Percentiles rank a stretch among this genome's conserved stretches.
phyloP scores from a whole-genome alignment of 2,329 filamentous ascomycete genomes.

The Dactylellina parvicollis region DNA sequence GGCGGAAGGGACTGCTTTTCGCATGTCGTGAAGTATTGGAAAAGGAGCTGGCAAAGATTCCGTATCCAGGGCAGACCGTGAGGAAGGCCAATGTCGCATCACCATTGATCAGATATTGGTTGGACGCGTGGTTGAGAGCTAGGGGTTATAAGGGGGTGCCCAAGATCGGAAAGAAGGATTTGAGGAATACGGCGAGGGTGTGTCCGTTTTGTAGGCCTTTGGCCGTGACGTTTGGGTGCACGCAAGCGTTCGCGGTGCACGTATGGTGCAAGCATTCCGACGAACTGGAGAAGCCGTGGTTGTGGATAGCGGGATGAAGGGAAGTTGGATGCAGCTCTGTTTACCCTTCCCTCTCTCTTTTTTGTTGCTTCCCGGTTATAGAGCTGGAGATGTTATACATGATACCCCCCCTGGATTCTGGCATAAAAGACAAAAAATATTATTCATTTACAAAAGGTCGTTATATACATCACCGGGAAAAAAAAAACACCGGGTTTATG shows the following conservation, averaged over 20 bases:
- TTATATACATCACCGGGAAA: too few species aligned
- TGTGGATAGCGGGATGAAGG: constrained; percentile 7
- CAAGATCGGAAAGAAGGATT: constrained; percentile 1
- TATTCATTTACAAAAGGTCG: too few species aligned
- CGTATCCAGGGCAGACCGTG: constrained; percentile 5
- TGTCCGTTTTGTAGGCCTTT: constrained; percentile 30
- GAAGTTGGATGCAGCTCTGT: background rate
- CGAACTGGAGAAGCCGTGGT: constrained; percentile 27
- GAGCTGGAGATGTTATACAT: too few species aligned
- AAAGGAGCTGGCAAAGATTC: constrained; percentile 21
- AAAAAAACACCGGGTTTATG: too few species aligned
- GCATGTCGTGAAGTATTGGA: constrained; percentile 5
- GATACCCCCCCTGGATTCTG: too few species aligned
- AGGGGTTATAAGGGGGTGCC: constrained; percentile 23
- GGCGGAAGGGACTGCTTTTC: background rate
- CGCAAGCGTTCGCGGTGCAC: constrained; percentile 24
- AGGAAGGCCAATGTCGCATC: background rate
- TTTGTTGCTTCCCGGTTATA: background rate
- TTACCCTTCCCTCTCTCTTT: background rate
- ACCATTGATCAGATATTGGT: constrained; percentile 33
- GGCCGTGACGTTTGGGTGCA: background rate
- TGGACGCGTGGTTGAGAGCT: constrained; percentile 27
- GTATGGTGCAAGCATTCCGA: constrained; percentile 34
- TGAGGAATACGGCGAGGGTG: constrained; percentile 21
- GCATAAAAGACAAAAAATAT: too few species aligned